Conservation (phyloP, 768 basidiomycete genomes). For the Mycena crocata region DNA sequence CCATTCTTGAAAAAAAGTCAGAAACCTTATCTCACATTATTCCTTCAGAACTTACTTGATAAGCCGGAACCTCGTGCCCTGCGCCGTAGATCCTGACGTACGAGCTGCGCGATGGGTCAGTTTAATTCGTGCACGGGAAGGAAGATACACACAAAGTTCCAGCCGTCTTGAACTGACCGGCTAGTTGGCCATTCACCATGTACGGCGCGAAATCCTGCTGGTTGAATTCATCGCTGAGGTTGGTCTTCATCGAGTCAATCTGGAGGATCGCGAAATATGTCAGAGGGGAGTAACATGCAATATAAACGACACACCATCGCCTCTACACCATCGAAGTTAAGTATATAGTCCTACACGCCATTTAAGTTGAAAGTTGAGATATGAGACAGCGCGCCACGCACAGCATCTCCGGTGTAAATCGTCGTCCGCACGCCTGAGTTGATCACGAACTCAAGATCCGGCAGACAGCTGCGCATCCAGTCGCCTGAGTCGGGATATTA, state of each 20-base stretch:
- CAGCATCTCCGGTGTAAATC: constrained; percentile 56
- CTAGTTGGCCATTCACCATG: constrained; percentile 49
- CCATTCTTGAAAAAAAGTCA: background rate
- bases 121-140: background rate
- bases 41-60: constrained; percentile 9
- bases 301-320: constrained; percentile 47
- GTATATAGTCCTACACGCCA: constrained; percentile 45
- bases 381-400: constrained; percentile 16
- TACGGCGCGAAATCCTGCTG: constrained; percentile 48
- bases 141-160: constrained; percentile 48
- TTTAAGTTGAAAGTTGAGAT: background rate
- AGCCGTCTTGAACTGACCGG: constrained; percentile 59
- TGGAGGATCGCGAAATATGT: background rate
- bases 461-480: constrained; percentile 65
- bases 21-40: background rate
- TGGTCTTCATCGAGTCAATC: constrained; percentile 42
- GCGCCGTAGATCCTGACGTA: constrained; percentile 52
- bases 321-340: constrained; percentile 57
- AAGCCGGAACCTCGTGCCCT: constrained; percentile 46
- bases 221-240: constrained; percentile 44
- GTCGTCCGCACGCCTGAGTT: constrained; percentile 54
- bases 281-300: background rate
- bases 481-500: constrained; percentile 50
- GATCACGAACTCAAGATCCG: constrained; percentile 52
- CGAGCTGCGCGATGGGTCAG: constrained; percentile 33